Evolutionary conservation across 2,329 filamentous ascomycete genomes (phyloP), one percentile per base, ranked within the genome.

Genomic region (Fusarium sp.): DNA sequence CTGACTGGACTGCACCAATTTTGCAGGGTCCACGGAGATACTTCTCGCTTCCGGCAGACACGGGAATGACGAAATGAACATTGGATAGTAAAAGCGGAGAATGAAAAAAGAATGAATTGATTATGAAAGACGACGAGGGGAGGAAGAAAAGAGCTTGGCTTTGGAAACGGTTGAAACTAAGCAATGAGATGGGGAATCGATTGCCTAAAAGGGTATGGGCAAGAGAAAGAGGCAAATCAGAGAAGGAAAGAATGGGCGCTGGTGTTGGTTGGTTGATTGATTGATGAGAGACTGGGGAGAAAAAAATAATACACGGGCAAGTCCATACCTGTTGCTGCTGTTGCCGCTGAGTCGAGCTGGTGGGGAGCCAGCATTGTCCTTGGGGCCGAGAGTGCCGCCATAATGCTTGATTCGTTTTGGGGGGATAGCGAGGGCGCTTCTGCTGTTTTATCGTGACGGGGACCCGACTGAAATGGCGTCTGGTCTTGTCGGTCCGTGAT

Each of bases 301-400:
- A 65, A 68, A 46, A 54, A 8, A 62, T 12, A 47, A 67, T 30
- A 51, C 56, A 40, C 41, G 11, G 31, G n/a, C 26, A 18, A 38
- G 23, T 59, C 49, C 72, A 58, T 74, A 74, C 72, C 72, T 73
- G 60, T 65, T 36, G 71, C 11, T 42, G 37, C 31, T 47, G 40
- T 67, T 73, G 71, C 33, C 33, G 51, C 56, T 62, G 69, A 69
- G 54, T 71, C 67, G 62, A 70, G 72, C 56, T 73, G 71, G 71
- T 71, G 73, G 65, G 65, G 59, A 52, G 68, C 59, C 55, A 61
- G 65, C 54, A 71, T 52, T 58, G 66, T 66, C 54, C 69, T 62
- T 53, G 71, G 59, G 57, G 56, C 72, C 67, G 72, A 73, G 50
- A 72, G 57, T 62, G 67, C 64, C 71, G 72, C 72, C 72, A 74